phyloP scores from a whole-genome alignment of 768 basidiomycete species.

The Mycena galericulata region DNA sequence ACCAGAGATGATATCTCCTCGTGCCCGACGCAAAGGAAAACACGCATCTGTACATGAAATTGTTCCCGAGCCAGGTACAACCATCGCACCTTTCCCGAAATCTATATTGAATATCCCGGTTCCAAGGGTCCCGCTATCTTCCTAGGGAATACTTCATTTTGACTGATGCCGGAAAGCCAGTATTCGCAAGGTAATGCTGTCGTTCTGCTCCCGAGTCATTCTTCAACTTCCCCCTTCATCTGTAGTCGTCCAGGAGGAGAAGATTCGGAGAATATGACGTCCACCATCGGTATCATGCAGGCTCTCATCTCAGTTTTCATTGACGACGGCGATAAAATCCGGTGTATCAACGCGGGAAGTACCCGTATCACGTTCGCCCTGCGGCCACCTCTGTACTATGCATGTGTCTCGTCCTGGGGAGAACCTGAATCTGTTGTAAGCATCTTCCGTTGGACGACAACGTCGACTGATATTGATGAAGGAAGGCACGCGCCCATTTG shows the following conservation, averaged over 20 bases:
- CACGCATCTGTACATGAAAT: constrained; percentile 52
- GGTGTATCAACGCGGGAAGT: constrained; percentile 87
- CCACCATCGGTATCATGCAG: constrained; percentile 92
- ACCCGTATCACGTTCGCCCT: constrained; percentile 89
- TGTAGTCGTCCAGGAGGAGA: constrained; percentile 64
- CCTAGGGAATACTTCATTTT: constrained; percentile 91
- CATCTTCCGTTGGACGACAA: neutral
- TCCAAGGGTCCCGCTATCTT: constrained; percentile 54
- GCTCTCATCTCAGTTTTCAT: constrained; percentile 96
- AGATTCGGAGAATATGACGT: constrained; percentile 75
- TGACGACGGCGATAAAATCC: constrained; percentile 88
- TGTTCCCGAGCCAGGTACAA: constrained; percentile 53
- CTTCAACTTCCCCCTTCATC: constrained; percentile 3
- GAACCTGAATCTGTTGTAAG: constrained; percentile 97
- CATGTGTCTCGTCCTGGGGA: constrained; percentile 91
- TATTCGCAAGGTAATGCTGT: constrained; percentile 83
- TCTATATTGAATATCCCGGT: constrained; percentile 31
- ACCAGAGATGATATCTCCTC: constrained; percentile 46
- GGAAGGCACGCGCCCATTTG: constrained; percentile 91
- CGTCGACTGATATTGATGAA: constrained; percentile 59
- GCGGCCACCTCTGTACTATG: constrained; percentile 91
- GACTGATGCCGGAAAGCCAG: constrained; percentile 98
- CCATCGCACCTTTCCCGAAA: constrained; percentile 19
- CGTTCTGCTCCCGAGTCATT: constrained; percentile 24
- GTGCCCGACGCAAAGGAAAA: constrained; percentile 46